Percentiles rank a stretch among this genome's conserved stretches.
Evolutionary conservation across 2,329 filamentous ascomycete species (phyloP).

Genomic region (Fusarium solani-melongenae): DNA sequence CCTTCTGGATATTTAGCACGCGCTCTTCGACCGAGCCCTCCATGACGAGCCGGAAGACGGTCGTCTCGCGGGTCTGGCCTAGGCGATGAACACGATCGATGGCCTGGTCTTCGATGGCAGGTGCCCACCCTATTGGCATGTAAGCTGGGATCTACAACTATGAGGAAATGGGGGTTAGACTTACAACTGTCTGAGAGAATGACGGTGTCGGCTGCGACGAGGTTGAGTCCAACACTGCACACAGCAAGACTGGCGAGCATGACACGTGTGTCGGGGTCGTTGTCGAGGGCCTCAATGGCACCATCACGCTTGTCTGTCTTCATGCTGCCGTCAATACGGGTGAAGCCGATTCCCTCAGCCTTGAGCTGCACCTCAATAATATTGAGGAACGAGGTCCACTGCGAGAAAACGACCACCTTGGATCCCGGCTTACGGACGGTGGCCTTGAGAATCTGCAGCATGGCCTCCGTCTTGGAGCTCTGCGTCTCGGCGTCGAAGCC

Average conservation of each 20-base stretch:
- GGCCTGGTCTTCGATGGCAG: slow-evolving; percentile 92
- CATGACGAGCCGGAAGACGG: slow-evolving; percentile 84
- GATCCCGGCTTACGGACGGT: slow-evolving; percentile 71
- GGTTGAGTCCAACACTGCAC: slow-evolving; percentile 86
- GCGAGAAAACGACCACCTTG: slow-evolving; percentile 80
- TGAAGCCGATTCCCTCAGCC: slow-evolving; percentile 69
- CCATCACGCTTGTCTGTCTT: slow-evolving; percentile 74
- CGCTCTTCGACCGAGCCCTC: slow-evolving; percentile 84
- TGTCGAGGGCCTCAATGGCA: slow-evolving; percentile 74
- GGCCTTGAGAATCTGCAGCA: slow-evolving; percentile 79
- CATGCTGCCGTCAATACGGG: slow-evolving; percentile 86
- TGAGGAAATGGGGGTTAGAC: slow-evolving; percentile 34
- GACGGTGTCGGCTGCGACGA: slow-evolving; percentile 87
- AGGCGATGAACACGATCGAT: slow-evolving; percentile 88
- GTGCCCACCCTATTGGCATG: slow-evolving; percentile 77
- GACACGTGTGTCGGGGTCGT: slow-evolving; percentile 74
- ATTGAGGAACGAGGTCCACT: slow-evolving; percentile 81
- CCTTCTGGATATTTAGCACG: slow-evolving; percentile 80
- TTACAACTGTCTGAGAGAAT: slow-evolving; percentile 81
- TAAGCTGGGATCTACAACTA: slow-evolving; percentile 10
- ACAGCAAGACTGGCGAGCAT: slow-evolving; percentile 86
- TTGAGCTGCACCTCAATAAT: slow-evolving; percentile 77
- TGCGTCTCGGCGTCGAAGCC: slow-evolving; percentile 71
- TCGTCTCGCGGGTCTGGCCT: slow-evolving; percentile 82
- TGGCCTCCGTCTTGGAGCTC: slow-evolving; percentile 85